Conservation (phyloP, 768 basidiomycete species). For the Lentinus tigrinus region DNA sequence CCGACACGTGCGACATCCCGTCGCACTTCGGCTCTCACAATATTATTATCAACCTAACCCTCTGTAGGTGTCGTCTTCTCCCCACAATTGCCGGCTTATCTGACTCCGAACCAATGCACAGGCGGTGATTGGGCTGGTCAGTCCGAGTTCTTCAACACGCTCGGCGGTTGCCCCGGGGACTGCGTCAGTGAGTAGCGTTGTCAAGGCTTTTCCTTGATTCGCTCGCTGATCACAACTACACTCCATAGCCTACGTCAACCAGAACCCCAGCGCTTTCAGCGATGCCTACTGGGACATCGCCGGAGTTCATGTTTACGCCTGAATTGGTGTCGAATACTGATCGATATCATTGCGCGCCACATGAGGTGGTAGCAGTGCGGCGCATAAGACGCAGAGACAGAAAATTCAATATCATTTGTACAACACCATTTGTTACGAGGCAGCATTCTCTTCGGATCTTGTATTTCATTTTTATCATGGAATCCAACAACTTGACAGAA, state of each 20-base stretch:
- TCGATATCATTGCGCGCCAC: too few relatives aligned
- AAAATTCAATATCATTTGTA: too few relatives aligned
- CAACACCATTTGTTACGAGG: too few relatives aligned
- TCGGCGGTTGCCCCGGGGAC: conserved; percentile 51
- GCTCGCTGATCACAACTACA: neutral
- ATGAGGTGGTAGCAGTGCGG: too few relatives aligned
- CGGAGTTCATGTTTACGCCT: conserved; percentile 52
- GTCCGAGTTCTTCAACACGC: conserved; percentile 34
- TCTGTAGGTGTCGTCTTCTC: conserved; percentile 45
- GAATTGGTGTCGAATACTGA: conserved; percentile 6
- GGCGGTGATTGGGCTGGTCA: conserved; percentile 62
- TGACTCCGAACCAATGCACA: conserved; percentile 19
- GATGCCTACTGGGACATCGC: conserved; percentile 74
- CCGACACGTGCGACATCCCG: conserved; percentile 53
- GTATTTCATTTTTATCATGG: too few relatives aligned
- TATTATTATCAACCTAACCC: conserved; percentile 69
- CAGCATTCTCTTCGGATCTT: too few relatives aligned
- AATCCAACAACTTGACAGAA: too few relatives aligned
- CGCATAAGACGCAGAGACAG: too few relatives aligned
- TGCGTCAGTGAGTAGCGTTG: conserved; percentile 46
- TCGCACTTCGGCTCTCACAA: conserved; percentile 55
- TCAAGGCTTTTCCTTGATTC: neutral
- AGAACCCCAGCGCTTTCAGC: conserved; percentile 63
- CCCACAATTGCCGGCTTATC: neutral
- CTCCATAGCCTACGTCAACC: conserved; percentile 56